Conservation (phyloP, 805 yeast species). For the Jamesozyma gamospora region DNA sequence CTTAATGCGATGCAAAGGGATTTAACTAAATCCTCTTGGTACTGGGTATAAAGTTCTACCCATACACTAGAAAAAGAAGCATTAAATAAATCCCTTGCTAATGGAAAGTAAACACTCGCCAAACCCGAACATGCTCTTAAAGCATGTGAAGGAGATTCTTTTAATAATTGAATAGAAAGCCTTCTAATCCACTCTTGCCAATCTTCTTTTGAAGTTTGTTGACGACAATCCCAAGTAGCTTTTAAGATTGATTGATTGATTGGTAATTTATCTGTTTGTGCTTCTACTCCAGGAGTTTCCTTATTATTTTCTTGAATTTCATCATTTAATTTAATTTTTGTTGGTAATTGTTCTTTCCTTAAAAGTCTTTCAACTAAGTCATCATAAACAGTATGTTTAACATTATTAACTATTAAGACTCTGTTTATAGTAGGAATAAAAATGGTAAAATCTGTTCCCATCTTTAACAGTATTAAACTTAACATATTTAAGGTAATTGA, state of each 20-base stretch:
- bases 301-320: conserved; percentile 28
- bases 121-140: conserved; percentile 81
- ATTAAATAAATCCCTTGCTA: conserved; percentile 82
- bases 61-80: conserved; percentile 90
- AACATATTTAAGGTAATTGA: conserved; percentile 62
- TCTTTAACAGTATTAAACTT: conserved; percentile 57
- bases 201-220: conserved; percentile 79
- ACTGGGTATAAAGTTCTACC: conserved; percentile 79
- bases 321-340: conserved; percentile 47
- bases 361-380: conserved; percentile 63
- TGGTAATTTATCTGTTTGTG: conserved; percentile 56
- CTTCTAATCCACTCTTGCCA: conserved; percentile 95
- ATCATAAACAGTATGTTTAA: conserved; percentile 63
- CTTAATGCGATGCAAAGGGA: conserved; percentile 76
- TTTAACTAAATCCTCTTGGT: conserved; percentile 81
- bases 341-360: conserved; percentile 75
- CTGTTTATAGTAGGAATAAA: conserved; percentile 72
- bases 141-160: conserved; percentile 89
- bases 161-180: conserved; percentile 68
- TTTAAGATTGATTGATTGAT: conserved; percentile 53
- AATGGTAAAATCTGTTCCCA: conserved; percentile 72
- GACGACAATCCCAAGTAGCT: conserved; percentile 86
- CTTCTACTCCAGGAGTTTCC: conserved; percentile 25
- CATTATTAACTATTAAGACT: conserved; percentile 45
- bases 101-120: conserved; percentile 73